Evolutionary conservation across 305 asterid species (phyloP), one percentile per base, ranked within the genome.

Genomic region (Nicotiana rustica): DNA sequence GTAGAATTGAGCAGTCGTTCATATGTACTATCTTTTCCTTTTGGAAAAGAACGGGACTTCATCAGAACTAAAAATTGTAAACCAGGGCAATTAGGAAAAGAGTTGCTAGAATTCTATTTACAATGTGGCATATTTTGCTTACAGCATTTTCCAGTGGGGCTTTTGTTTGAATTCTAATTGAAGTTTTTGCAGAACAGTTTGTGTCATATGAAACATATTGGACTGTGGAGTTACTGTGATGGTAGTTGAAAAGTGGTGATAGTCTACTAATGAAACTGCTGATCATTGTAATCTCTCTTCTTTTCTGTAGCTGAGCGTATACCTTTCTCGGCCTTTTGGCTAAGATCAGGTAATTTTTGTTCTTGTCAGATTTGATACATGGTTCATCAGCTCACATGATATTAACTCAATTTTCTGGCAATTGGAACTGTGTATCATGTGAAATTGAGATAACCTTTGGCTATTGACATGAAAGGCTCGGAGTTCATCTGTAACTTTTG

Each of bases 311-410:
- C 57, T 52, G 57, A 52, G 57, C 56, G 3, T 52, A 89, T 91
- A 89, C 89, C 92, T 86, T 89, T 91, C 92, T 91, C 90, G 89
- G 90, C 91, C 92, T 91, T 91, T 89, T 89, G 91, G 92, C 91
- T 91, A 91, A 91, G 90, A 91, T 91, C 92, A 85, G 88, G 94
- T 91, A 89, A 90, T 89, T 88, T 88, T 82, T 88, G 91, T 90
- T 90, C 88, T 90, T 89, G 88, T 90, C 92, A 86, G 89, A 41
- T 41, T 41, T 41, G 49, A 41, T 41, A 41, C 49, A 2, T 38
- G 49, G 49, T 8, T 41, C 49, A 41, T 41, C 49, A 8, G 49
- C 10, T 41, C 49, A 41, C 49, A 41, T 41, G 49, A 41, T 41
- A 41, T 41, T 7, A 41, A 41, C 49, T 41, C 49, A 41, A 7